Base-by-base conservation (phyloP, 495 filamentous ascomycete species). In the Penicillium lagena region DNA sequence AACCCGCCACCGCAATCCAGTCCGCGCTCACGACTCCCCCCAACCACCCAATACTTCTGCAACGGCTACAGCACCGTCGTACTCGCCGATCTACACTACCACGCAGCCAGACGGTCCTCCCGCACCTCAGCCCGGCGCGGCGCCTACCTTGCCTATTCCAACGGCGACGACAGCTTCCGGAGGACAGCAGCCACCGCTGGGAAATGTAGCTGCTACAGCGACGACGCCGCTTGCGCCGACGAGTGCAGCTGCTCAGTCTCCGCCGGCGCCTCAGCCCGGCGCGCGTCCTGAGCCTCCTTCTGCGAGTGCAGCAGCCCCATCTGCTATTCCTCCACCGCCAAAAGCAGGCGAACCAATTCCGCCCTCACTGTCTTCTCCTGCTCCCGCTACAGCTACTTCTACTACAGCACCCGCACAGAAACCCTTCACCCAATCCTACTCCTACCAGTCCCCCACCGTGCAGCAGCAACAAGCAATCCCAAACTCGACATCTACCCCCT, bases 191-290 rank as follows among this genome's bases (percentile, higher is more conserved):
- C 22, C 22, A 22, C 22, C 22, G 22, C 22, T 22, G 22, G 22
- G 2, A 22, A 22, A 22, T 22, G 22, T 22, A 22, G 22, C 22
- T 22, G 22, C 22, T 22, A 22, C 22, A 3, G 2, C 22, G 22
- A 22, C 22, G 22, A 22, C 22, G 22, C 22, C 22, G 22, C 4
- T 6, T 22, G 22, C 22, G 22, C 45, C 35, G 42, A 40, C 40
- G 34, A 17, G 42, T 7, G 35, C 36, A 36, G 14, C 47, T 4
- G 43, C 50, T 31, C 42, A 35, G 8, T 51, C 53, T 11, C 78
- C 79, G 10, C 75, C 81, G 27, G 65, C 77, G 37, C 82, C 83
- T 2, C 83, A 85, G 49, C 82, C 82, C 22, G 82, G 78, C 44
- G 68, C 76, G 4, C 54, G 66, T 4, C 75, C 81, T 9, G 38